Percentiles rank a stretch among this genome's conserved stretches.
Conservation (phyloP, 352 stramenopile species). For the Albugo candida region DNA sequence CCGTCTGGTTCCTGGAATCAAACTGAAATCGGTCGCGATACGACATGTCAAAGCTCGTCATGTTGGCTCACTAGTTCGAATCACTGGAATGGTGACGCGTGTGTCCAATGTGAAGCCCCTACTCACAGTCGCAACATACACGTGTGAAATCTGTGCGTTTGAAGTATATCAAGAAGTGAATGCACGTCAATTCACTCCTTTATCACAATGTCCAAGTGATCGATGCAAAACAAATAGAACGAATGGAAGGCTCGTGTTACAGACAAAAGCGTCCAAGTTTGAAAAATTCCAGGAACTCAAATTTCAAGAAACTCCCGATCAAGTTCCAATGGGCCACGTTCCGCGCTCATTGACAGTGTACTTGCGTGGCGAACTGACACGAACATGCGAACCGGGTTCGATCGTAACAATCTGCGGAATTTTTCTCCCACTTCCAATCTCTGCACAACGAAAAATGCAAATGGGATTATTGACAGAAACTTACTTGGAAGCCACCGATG, state of each 20-base stretch:
- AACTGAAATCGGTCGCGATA: conserved; percentile 79
- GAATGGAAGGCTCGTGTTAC: conserved; percentile 76
- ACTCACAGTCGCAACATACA: conserved; percentile 94
- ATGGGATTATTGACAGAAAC: conserved; percentile 95
- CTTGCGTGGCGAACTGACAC: conserved; percentile 81
- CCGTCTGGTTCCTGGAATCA: conserved; percentile 57
- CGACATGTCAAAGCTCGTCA: conserved; percentile 87
- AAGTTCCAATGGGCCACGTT: conserved; percentile 97
- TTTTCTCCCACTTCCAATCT: conserved; percentile 87
- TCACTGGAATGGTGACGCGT: conserved; percentile 97
- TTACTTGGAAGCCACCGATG: conserved; percentile 90
- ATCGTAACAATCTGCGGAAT: conserved; percentile 93
- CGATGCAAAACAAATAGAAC: conserved; percentile 71
- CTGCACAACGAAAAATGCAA: conserved; percentile 87
- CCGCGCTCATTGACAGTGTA: conserved; percentile 87
- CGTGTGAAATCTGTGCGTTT: conserved; percentile 88
- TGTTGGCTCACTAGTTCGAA: conserved; percentile 90
- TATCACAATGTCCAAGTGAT: conserved; percentile 79
- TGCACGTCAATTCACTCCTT: conserved; percentile 86
- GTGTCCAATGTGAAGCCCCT: conserved; percentile 96
- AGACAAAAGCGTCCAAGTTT: conserved; percentile 97
- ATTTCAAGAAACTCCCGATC: conserved; percentile 84
- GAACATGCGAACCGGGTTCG: conserved; percentile 88
- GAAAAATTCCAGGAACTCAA: conserved; percentile 98
- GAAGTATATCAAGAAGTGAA: conserved; percentile 96